These are phyloP conservation scores for Scedosporium apiospermum DNA, from an alignment of 2,329 filamentous ascomycete species.

Conservation along the genomic window DNA sequence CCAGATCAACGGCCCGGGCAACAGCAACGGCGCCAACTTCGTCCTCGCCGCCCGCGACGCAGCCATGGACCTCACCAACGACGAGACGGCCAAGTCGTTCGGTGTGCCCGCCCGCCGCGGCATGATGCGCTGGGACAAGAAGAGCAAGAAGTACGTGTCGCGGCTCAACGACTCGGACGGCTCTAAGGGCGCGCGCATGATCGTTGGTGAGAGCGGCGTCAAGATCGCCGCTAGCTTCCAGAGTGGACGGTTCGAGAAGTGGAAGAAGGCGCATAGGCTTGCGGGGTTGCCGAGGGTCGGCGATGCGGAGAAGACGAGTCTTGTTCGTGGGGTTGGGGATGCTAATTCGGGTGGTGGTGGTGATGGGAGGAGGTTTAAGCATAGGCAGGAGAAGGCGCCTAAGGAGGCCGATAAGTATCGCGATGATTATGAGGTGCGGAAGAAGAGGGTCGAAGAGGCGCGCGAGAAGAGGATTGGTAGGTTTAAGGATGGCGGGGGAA, in stretches of 20 bases:
- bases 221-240: conserved; percentile 94
- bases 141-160: conserved; percentile 88
- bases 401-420: conserved; percentile 89
- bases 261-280: conserved; percentile 80
- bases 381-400: conserved; percentile 78
- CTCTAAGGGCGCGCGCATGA: conserved; percentile 60
- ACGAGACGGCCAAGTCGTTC: conserved; percentile 74
- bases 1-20: conserved; percentile 26
- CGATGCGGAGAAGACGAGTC: conserved; percentile 55
- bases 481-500: conserved; percentile 64
- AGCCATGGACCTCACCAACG: conserved; percentile 87
- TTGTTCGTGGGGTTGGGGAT: conserved; percentile 8
- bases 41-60: conserved; percentile 76
- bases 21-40: conserved; percentile 57
- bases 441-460: conserved; percentile 81
- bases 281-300: conserved; percentile 71
- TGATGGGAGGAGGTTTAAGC: conserved; percentile 56
- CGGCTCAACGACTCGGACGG: conserved; percentile 92
- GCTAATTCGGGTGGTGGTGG: background rate
- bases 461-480: conserved; percentile 73
- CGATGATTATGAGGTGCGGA: conserved; percentile 82
- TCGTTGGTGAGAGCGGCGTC: conserved; percentile 82
- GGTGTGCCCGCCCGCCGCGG: conserved; percentile 60
- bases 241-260: conserved; percentile 85
- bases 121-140: conserved; percentile 88